A percentile compares a stretch with the other conserved stretches of the same genome.
phyloP scores from a whole-genome alignment of 2,329 filamentous ascomycete genomes.

The Trichophyton rubrum region DNA sequence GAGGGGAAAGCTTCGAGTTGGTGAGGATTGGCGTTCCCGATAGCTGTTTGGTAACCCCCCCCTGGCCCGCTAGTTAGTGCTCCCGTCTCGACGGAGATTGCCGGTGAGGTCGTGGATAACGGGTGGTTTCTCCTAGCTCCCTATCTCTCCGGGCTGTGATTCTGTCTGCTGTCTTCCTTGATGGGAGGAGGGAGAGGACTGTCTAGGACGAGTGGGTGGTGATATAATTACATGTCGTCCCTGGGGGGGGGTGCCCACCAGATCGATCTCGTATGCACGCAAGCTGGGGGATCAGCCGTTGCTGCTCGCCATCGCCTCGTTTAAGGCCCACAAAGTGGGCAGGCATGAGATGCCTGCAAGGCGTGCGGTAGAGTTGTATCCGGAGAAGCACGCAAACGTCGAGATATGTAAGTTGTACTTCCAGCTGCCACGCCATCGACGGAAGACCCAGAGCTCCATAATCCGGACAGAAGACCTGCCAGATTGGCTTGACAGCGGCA shows the following conservation, averaged over 20 bases:
- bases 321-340: neutral
- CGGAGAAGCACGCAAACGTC: too few relatives aligned
- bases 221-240: neutral
- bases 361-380: too few relatives aligned
- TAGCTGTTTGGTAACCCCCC: neutral
- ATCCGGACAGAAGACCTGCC: too few relatives aligned
- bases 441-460: too few relatives aligned
- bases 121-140: neutral
- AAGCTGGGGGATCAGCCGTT: neutral
- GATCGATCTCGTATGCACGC: neutral
- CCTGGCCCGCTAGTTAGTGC: neutral
- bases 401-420: too few relatives aligned
- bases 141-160: neutral
- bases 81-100: neutral
- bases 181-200: neutral
- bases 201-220: neutral
- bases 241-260: neutral
- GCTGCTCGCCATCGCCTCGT: neutral
- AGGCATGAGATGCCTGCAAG: neutral
- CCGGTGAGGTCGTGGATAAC: neutral
- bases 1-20: neutral
- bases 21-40: neutral
- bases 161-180: neutral
- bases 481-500: too few relatives aligned
- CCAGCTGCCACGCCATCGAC: too few relatives aligned